phyloP scores from a whole-genome alignment of 306 rosid species.

The Ammopiptanthus mongolicus region DNA sequence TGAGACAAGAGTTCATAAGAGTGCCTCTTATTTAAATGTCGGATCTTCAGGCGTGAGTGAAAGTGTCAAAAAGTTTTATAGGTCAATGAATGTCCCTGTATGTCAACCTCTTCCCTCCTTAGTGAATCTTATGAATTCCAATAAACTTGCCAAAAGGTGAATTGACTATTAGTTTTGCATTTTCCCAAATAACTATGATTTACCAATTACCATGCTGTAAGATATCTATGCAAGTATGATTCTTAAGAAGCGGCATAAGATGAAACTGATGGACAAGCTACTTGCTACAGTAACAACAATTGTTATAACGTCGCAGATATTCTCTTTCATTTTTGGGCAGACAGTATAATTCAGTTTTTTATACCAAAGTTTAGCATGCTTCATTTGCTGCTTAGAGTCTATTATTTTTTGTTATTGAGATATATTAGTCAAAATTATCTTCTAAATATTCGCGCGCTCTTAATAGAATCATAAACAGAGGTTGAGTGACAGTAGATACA shows the following conservation, averaged over 20 bases:
- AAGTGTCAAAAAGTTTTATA: slow-evolving; percentile 47
- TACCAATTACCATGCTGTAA: background rate
- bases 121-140: slow-evolving; percentile 46
- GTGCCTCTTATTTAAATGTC: slow-evolving; percentile 23
- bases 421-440: slow-evolving; percentile 25
- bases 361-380: slow-evolving; percentile 17
- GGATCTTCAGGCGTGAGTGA: slow-evolving; percentile 54
- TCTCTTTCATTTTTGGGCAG: background rate
- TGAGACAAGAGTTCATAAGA: slow-evolving; percentile 25
- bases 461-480: slow-evolving; percentile 24
- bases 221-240: background rate
- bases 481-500: slow-evolving; percentile 38
- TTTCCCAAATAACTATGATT: background rate
- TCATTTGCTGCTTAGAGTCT: slow-evolving; percentile 6
- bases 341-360: background rate
- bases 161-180: slow-evolving; percentile 4
- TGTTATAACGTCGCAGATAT: background rate
- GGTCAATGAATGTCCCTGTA: slow-evolving; percentile 66
- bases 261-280: background rate
- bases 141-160: slow-evolving; percentile 56
- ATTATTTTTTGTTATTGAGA: background rate
- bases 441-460: slow-evolving; percentile 27
- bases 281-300: background rate
- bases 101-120: slow-evolving; percentile 79
- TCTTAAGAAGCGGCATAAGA: no score